Percentiles rank a stretch among this genome's conserved stretches.
Conservation (phyloP, 116 monocot genomes). For the Trichopus zeylanicus region DNA sequence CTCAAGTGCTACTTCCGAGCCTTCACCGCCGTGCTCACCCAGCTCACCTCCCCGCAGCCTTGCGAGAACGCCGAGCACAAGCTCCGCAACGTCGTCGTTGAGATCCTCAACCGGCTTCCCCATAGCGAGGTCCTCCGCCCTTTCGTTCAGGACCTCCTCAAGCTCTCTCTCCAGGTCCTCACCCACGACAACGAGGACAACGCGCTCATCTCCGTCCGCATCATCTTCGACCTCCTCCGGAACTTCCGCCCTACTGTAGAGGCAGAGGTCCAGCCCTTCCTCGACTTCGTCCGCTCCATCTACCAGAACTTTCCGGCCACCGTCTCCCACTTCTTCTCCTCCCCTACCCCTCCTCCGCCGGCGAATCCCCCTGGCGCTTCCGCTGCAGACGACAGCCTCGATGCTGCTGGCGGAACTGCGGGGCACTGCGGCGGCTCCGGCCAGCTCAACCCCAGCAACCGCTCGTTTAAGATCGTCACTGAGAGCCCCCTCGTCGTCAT, state of each 20-base stretch:
- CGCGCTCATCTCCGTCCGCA: constrained; percentile 79
- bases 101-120: constrained; percentile 97
- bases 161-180: constrained; percentile 81
- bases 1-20: constrained; percentile 87
- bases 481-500: constrained; percentile 96
- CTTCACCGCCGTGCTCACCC: constrained; percentile 65
- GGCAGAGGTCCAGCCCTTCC: constrained; percentile 95
- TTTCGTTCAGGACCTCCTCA: constrained; percentile 93
- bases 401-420: constrained; percentile 12
- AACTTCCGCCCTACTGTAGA: constrained; percentile 93
- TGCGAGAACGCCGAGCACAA: constrained; percentile 84
- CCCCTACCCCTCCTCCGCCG: constrained; percentile 1
- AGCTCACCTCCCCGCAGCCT: constrained; percentile 67
- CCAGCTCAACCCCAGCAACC: constrained; percentile 82
- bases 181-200: constrained; percentile 98
- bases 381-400: constrained; percentile 21
- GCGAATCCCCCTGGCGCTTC: background rate
- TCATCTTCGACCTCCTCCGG: constrained; percentile 94
- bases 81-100: constrained; percentile 91
- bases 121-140: constrained; percentile 98
- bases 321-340: constrained; percentile 65
- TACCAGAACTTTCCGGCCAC: constrained; percentile 78
- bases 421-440: constrained; percentile 29
- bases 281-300: constrained; percentile 81
- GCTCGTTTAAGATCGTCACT: constrained; percentile 93